Percentiles rank a stretch among this genome's conserved stretches.
phyloP scores from a whole-genome alignment of 2,329 filamentous ascomycete genomes.

The Neofusicoccum cordaticola region DNA sequence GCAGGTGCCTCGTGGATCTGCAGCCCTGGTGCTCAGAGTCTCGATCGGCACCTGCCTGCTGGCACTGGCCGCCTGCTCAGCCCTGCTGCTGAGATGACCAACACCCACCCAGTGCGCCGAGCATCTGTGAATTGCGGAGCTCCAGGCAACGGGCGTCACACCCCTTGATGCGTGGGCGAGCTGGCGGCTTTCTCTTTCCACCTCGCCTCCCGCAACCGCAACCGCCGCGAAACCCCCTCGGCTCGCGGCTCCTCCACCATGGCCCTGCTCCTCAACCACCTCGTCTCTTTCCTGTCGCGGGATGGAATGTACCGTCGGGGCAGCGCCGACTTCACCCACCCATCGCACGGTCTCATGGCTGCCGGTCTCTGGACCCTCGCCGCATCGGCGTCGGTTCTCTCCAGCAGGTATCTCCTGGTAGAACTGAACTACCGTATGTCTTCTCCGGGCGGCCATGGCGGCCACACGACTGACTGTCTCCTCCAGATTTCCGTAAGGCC shows the following conservation, averaged over 20 bases:
- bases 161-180: constrained; percentile 12
- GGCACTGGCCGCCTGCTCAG: constrained; percentile 10
- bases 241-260: not conserved
- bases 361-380: constrained; percentile 7
- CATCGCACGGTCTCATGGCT: constrained; percentile 4
- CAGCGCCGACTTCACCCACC: not conserved
- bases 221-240: not conserved
- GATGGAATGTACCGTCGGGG: constrained; percentile 7
- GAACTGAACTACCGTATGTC: constrained; percentile 12
- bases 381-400: not conserved
- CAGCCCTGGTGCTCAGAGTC: not conserved
- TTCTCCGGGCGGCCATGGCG: not conserved
- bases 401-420: constrained; percentile 9
- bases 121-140: constrained; percentile 11
- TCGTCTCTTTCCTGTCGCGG: constrained; percentile 1
- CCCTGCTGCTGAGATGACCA: constrained; percentile 10
- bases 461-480: not conserved
- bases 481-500: constrained; percentile 10
- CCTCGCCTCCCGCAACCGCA: not conserved
- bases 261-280: constrained; percentile 11
- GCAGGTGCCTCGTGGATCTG: no score
- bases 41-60: constrained; percentile 7
- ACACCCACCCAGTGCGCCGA: not conserved
- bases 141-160: not conserved
- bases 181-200: not conserved